phyloP scores from a whole-genome alignment of 129 eudicot species.

The Ambrosia trifida region DNA sequence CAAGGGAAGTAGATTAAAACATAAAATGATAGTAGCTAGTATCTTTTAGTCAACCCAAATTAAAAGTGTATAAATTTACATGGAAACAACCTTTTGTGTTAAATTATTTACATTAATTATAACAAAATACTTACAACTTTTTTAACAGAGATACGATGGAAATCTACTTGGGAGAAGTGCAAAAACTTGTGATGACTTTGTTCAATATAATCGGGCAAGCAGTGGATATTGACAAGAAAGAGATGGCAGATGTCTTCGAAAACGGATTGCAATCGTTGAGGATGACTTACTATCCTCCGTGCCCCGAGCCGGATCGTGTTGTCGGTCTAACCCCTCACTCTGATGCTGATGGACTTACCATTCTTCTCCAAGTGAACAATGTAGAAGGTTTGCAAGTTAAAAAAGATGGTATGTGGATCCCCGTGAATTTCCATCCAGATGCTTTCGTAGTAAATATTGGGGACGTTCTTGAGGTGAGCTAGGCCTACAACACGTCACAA shows the following conservation, averaged over 20 bases:
- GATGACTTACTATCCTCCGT: constrained; percentile 59
- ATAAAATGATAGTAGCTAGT: no score
- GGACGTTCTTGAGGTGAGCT: constrained; percentile 58
- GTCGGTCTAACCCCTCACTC: constrained; percentile 54
- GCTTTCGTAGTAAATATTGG: constrained; percentile 62
- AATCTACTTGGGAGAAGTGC: constrained; percentile 38
- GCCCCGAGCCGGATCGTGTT: constrained; percentile 53
- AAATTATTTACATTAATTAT: no score
- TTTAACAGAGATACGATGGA: constrained; percentile 46
- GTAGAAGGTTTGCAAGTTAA: constrained; percentile 56
- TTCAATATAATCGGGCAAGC: constrained; percentile 46
- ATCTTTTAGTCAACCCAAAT: no score
- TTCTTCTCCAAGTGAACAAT: constrained; percentile 44
- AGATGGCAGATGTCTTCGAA: constrained; percentile 37
- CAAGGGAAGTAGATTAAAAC: no score
- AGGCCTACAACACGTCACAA: background rate
- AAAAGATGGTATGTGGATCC: constrained; percentile 55
- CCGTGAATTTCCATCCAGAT: constrained; percentile 40
- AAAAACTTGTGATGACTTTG: constrained; percentile 36
- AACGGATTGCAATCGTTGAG: constrained; percentile 54
- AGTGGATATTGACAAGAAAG: constrained; percentile 38
- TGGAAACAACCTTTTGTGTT: no score
- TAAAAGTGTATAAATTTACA: no score
- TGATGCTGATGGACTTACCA: constrained; percentile 49
- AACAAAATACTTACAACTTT: no score